Evolutionary conservation across 2,329 filamentous ascomycete genomes (phyloP), one percentile per base, ranked within the genome.

Genomic region (Pseudogymnoascus sp.): DNA sequence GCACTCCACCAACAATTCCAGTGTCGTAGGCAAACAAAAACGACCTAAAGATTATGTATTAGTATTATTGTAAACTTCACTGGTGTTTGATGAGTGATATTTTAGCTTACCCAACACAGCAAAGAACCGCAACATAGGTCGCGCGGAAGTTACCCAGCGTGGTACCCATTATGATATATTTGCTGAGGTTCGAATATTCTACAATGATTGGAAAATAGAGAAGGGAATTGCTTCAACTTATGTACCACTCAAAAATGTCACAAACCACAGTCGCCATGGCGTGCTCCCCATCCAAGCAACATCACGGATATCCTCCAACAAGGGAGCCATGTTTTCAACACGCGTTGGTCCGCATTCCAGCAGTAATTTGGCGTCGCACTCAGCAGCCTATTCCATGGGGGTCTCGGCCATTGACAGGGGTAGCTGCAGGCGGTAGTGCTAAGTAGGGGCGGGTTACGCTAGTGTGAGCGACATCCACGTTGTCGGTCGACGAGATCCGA

Each of bases 1-100:
- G 71, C 28, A 79, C 76, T 35, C 77, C 76, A 77, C 77, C 77
- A 14, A 76, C 69, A 37, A 77, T 74, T 14, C 75, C 75, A 1
- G 75, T 77, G 62, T 77, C 75, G 60, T 77, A 77, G 62, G 74
- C 74, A 64, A 71, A 73, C 34, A 77, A 67, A 62, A 77, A 77
- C 1, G 74, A 54, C 2, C 43, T 54, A 14, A 54, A 32, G 75
- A 11, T 72, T 30, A 20, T 11, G 14, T 38, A 58, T 39, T 8
- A 38, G 28, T n/a, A 50, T 20, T 28, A 16, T 11, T 18, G 18
- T n/a, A 2, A n/a, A 59, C 16, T 39, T 61, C 64, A 25, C 64
- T 65, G 62, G 65, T 62, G 35, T 65, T 66, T 18, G 30, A 14
- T n/a, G 14, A 8, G 11, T 22, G 8, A 30, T 32, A 8, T 32